Percentiles rank a stretch among this genome's conserved stretches.
phyloP scores from a whole-genome alignment of 1,284 basidiomycete species.

The Apiotrichum domesticum region DNA sequence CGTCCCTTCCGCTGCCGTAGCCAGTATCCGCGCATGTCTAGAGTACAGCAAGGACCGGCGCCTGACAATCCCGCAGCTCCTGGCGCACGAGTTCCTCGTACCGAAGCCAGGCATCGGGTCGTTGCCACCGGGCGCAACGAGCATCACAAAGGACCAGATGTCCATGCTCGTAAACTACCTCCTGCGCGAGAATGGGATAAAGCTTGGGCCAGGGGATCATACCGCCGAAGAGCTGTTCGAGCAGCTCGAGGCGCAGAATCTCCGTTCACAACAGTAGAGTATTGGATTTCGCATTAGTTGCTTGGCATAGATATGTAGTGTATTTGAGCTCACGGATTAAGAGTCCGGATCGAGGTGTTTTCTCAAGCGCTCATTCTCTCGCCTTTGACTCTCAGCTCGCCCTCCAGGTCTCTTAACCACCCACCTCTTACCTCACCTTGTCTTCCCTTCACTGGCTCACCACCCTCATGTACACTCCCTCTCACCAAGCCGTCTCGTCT shows the following conservation, averaged over 20 bases:
- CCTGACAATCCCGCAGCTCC: constrained; percentile 50
- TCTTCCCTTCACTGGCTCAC: too few species aligned
- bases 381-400: too few species aligned
- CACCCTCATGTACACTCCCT: too few species aligned
- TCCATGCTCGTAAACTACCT: constrained; percentile 37
- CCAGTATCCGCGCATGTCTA: constrained; percentile 50
- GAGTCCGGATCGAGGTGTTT: too few species aligned
- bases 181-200: constrained; percentile 23
- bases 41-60: constrained; percentile 49
- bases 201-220: constrained; percentile 16
- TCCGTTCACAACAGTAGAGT: too few species aligned
- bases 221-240: constrained; percentile 37
- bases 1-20: constrained; percentile 48
- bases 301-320: too few species aligned
- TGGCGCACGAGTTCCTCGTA: constrained; percentile 47
- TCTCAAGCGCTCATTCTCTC: too few species aligned
- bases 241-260: constrained; percentile 29
- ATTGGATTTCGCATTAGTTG: too few species aligned
- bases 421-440: too few species aligned
- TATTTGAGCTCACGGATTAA: too few species aligned
- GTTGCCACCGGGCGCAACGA: constrained; percentile 32
- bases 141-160: constrained; percentile 41
- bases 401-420: too few species aligned
- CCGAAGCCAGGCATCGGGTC: constrained; percentile 15
- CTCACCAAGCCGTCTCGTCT: too few species aligned